Base-by-base conservation (phyloP, 768 basidiomycete species). In the Termitomyces sp. region DNA sequence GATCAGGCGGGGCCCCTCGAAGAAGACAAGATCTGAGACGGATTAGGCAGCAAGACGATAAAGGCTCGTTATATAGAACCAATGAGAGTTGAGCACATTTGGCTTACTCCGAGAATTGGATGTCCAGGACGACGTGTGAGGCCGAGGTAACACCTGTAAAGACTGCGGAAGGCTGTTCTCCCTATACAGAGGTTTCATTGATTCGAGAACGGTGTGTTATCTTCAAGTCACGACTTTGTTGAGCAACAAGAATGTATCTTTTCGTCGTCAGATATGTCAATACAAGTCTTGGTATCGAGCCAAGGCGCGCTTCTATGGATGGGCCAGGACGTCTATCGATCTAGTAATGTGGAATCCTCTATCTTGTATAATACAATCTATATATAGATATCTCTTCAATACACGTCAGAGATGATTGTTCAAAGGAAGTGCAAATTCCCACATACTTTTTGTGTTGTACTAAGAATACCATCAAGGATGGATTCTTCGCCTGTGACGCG, bases 401-500 rank as follows among this genome's bases (percentile, higher is more conserved):
- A 38, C 7, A n/a, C 4, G 7, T 54, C 53, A 54, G 30, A 14
- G 16, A 55, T 20, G 18, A 38, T 36, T 18, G 1, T 18, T 18
- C 0, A 14, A 33, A 4, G 7, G 30, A 30, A 30, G 30, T 30
- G 30, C 7, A 30, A 30, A 30, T 30, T 28, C 30, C 6, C 30
- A 30, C 30, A 30, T 6, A 30, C 30, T 30, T 30, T 30, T 30
- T 30, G 7, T 30, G 30, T 30, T 5, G 30, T 26, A 26, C 4
- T 26, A 26, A 26, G 4, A 26, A 4, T 26, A 26, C 30, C 30
- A 30, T 63, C 51, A 65, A 26, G 64, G 62, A 50, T 63, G 64
- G 11, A 60, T 55, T 51, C 65, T 45, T 52, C 65, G 59, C 33
- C 65, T 49, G 18, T 62, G 65, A 28, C 51, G 62, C n/a, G 38